Conservation (phyloP, 2,329 filamentous ascomycete species). For the Colletotrichum agaves region DNA sequence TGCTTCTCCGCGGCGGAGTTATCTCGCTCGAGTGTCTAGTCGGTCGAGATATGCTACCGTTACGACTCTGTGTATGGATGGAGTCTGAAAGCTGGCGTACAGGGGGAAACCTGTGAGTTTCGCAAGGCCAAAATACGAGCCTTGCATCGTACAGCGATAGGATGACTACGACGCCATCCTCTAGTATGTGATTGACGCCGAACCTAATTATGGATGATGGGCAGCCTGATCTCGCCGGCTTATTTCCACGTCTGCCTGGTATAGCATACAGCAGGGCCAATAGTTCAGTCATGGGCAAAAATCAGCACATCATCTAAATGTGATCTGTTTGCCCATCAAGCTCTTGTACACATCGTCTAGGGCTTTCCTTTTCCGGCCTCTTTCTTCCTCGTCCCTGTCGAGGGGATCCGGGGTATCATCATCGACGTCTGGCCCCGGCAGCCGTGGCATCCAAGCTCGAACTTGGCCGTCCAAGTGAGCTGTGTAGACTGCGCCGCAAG, state of each 20-base stretch:
- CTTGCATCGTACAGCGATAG: neutral
- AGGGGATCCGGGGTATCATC: conserved; percentile 54
- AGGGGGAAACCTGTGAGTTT: neutral
- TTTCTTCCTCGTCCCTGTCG: conserved; percentile 56
- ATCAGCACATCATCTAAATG: conserved; percentile 55
- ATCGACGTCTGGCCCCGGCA: conserved; percentile 62
- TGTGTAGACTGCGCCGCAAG: conserved; percentile 74
- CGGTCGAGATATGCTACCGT: neutral
- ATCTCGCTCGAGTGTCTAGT: neutral
- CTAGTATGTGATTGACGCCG: too few relatives aligned
- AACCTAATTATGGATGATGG: neutral
- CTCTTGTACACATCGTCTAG: conserved; percentile 84
- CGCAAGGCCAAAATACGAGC: neutral
- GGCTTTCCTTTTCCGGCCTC: conserved; percentile 76
- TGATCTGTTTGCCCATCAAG: conserved; percentile 78
- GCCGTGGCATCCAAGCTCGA: conserved; percentile 76
- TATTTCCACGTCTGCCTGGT: neutral
- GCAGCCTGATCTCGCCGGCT: neutral
- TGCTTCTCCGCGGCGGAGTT: neutral
- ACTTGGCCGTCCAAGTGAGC: conserved; percentile 88
- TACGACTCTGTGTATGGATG: neutral
- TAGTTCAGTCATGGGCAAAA: neutral
- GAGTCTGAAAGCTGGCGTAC: neutral
- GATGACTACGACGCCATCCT: neutral
- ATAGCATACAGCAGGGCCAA: too few relatives aligned